These are phyloP conservation scores for Mariannaea elegans DNA, from an alignment of 2,329 filamentous ascomycete genomes.

Conservation along the genomic window DNA sequence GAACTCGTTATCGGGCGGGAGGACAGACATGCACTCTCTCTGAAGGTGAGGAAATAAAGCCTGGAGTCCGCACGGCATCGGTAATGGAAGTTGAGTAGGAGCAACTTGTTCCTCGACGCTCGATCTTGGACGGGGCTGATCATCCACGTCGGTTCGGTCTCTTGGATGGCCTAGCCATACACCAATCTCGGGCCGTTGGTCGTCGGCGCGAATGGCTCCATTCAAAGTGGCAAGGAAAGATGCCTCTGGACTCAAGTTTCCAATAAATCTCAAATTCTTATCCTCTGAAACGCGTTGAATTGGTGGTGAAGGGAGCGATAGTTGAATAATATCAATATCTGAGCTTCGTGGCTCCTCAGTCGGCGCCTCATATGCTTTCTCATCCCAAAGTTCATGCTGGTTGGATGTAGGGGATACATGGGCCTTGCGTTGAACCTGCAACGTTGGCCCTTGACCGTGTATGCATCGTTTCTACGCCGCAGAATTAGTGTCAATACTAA, in stretches of 20 bases:
- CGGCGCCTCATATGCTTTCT: background rate
- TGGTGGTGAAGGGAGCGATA: background rate
- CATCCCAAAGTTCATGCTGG: background rate
- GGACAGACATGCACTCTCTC: constrained; percentile 17
- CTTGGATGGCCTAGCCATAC: constrained; percentile 11
- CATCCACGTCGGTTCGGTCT: background rate
- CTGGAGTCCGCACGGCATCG: background rate
- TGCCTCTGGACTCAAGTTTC: constrained; percentile 11
- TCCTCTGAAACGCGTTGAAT: background rate
- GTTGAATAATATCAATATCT: background rate
- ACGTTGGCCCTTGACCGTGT: background rate
- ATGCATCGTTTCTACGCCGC: background rate
- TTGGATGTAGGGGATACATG: background rate
- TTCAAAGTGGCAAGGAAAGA: constrained; percentile 10
- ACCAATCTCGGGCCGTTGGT: constrained; percentile 1
- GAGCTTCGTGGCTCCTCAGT: background rate
- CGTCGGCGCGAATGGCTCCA: constrained; percentile 1
- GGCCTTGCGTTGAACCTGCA: background rate
- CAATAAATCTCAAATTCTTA: constrained; percentile 3
- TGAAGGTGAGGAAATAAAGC: background rate
- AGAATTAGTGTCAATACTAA: background rate
- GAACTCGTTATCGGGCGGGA: constrained; percentile 3
- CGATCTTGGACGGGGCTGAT: background rate
- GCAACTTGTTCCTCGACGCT: background rate
- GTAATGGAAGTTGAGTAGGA: background rate